Percentiles rank a stretch among this genome's conserved stretches.
These are phyloP conservation scores for Catunica adiposa DNA, from an alignment of 2,329 filamentous ascomycete genomes.

Conservation along the genomic window DNA sequence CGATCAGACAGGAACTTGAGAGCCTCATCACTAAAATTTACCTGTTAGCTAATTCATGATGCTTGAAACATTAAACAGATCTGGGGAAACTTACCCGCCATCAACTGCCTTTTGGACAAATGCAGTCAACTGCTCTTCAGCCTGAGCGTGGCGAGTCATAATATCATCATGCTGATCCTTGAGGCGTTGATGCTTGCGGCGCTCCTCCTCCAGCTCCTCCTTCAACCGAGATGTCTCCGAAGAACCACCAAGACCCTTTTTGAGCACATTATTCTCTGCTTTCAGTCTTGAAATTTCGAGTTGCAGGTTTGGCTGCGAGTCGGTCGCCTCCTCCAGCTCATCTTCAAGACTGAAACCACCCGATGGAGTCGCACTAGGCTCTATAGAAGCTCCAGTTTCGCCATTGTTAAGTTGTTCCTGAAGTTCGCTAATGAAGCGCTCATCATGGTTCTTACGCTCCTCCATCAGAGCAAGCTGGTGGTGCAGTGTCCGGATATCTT, in stretches of 20 bases:
- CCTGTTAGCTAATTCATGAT: neutral
- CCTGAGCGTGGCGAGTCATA: constrained; percentile 40
- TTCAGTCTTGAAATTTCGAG: constrained; percentile 41
- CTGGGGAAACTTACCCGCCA: constrained; percentile 26
- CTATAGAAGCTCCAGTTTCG: constrained; percentile 17
- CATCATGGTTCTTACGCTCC: constrained; percentile 32
- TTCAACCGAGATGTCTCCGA: constrained; percentile 38
- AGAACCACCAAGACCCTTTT: constrained; percentile 35
- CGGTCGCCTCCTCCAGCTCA: constrained; percentile 27
- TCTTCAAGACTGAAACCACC: constrained; percentile 36
- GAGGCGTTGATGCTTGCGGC: constrained; percentile 32
- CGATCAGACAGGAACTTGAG: constrained; percentile 23
- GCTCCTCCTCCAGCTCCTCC: constrained; percentile 38
- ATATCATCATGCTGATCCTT: constrained; percentile 39
- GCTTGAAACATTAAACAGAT: neutral
- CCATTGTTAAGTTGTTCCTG: constrained; percentile 36
- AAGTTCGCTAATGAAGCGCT: constrained; percentile 39
- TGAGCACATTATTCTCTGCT: constrained; percentile 43
- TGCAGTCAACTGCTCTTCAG: constrained; percentile 40
- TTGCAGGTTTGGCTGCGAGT: constrained; percentile 24
- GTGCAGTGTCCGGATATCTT: constrained; percentile 28
- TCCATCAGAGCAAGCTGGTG: constrained; percentile 32
- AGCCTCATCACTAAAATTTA: constrained; percentile 15
- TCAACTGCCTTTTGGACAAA: constrained; percentile 33
- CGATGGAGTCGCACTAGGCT: constrained; percentile 1